Conservation (phyloP, 176 grass and related monocot species). For the Themeda triandra region DNA sequence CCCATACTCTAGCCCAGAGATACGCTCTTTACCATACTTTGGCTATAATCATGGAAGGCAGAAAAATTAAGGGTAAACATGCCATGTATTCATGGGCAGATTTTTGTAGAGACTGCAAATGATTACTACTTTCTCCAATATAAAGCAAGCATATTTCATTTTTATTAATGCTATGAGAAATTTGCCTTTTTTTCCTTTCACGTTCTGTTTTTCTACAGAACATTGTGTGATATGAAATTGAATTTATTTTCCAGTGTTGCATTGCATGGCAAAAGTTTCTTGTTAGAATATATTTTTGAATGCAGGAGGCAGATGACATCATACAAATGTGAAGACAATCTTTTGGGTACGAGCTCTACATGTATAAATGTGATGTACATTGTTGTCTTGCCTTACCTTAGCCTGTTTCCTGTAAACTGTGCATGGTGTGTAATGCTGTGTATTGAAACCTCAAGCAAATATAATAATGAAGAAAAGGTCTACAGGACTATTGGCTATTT, state of each 20-base stretch:
- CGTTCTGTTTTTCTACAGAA: slow-evolving; percentile 1
- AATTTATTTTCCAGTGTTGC: background rate
- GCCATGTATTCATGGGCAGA: background rate
- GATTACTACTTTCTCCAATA: background rate
- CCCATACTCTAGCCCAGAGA: background rate
- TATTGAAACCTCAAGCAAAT: background rate
- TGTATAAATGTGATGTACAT: background rate
- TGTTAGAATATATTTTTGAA: slow-evolving; percentile 5
- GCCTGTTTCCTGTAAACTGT: background rate
- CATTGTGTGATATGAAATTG: background rate
- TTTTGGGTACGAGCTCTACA: background rate
- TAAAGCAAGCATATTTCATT: background rate
- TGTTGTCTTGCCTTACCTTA: too few relatives aligned
- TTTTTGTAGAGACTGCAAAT: background rate
- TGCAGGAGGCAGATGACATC: background rate
- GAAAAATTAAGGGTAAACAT: background rate
- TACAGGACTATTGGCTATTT: background rate
- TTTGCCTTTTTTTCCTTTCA: background rate
- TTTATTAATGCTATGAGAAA: background rate
- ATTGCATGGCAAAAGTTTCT: background rate
- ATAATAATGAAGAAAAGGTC: background rate
- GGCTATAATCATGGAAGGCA: background rate
- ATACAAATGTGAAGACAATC: background rate
- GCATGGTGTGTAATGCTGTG: background rate
- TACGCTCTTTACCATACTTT: background rate